These are phyloP conservation scores for Brettanomyces bruxellensis DNA, from an alignment of 805 yeast genomes.

Conservation along the genomic window DNA sequence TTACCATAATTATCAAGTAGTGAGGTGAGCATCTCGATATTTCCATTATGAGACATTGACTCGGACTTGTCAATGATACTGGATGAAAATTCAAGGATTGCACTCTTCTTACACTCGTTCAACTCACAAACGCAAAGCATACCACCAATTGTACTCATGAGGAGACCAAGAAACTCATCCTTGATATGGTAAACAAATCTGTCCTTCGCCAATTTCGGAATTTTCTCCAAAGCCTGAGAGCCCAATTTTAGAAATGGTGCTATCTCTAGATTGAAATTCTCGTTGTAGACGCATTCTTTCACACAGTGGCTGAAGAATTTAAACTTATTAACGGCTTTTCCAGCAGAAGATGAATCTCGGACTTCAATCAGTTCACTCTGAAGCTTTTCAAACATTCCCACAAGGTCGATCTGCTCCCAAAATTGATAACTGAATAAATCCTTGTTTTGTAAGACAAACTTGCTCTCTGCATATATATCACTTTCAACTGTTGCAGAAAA, in stretches of 20 bases:
- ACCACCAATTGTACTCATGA: conserved; percentile 6
- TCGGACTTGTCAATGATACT: neutral
- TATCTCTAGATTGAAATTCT: conserved; percentile 12
- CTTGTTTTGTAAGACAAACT: conserved; percentile 10
- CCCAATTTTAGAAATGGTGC: conserved; percentile 9
- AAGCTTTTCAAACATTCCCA: conserved; percentile 12
- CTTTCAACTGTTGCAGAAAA: conserved; percentile 7
- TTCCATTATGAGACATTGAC: conserved; percentile 3
- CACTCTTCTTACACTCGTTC: neutral
- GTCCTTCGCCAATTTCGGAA: conserved; percentile 9
- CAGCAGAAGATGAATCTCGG: conserved; percentile 12
- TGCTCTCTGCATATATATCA: conserved; percentile 15
- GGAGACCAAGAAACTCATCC: conserved; percentile 30
- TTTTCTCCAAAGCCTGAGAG: conserved; percentile 9
- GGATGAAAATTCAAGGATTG: conserved; percentile 7
- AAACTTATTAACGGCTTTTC: conserved; percentile 15
- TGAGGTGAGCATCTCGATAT: conserved; percentile 7
- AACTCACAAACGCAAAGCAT: conserved; percentile 10
- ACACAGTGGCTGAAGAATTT: conserved; percentile 18
- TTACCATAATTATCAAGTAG: conserved; percentile 8
- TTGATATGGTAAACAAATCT: conserved; percentile 34
- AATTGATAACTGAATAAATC: conserved; percentile 17
- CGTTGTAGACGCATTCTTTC: conserved; percentile 17
- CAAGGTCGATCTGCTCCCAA: conserved; percentile 18
- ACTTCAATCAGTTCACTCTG: conserved; percentile 7